Percentiles rank a stretch among this genome's conserved stretches.
Evolutionary conservation across 805 yeast genomes (phyloP).

Genomic region (Candida ovalis): DNA sequence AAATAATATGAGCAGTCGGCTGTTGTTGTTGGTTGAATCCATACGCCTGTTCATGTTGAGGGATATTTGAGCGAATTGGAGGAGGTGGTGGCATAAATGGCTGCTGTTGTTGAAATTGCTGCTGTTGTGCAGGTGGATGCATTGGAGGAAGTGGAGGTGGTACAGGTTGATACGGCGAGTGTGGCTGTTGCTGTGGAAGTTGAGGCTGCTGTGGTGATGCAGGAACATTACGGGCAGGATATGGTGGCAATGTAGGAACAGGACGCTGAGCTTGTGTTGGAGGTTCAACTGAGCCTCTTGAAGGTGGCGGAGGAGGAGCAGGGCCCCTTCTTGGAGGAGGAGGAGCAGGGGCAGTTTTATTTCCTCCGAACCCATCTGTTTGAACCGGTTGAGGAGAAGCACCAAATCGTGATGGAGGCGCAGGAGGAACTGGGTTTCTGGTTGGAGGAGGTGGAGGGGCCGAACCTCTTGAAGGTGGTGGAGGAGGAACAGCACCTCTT

Average conservation of each 20-base stretch:
- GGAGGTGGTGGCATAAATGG: constrained; percentile 18
- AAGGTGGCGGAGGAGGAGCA: constrained; percentile 46
- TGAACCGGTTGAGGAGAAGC: constrained; percentile 23
- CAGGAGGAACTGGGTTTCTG: constrained; percentile 34
- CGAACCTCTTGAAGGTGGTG: constrained; percentile 22
- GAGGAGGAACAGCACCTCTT: constrained; percentile 25
- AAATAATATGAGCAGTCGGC: constrained; percentile 12
- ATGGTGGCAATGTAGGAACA: constrained; percentile 22
- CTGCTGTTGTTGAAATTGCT: background rate
- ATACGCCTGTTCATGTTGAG: constrained; percentile 3
- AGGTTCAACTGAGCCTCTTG: constrained; percentile 24
- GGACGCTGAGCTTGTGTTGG: constrained; percentile 21
- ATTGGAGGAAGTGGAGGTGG: constrained; percentile 22
- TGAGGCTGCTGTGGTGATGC: constrained; percentile 15
- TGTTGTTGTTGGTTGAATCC: constrained; percentile 2
- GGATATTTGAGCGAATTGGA: constrained; percentile 26
- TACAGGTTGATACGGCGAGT: constrained; percentile 25
- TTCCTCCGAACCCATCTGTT: constrained; percentile 9
- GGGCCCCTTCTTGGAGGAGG: constrained; percentile 32
- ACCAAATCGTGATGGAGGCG: constrained; percentile 23
- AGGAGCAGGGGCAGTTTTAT: constrained; percentile 31
- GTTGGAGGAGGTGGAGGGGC: constrained; percentile 30
- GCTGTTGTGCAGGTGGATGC: constrained; percentile 25
- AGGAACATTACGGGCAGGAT: constrained; percentile 21
- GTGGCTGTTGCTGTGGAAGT: constrained; percentile 8